These are phyloP conservation scores for Vachellia collinsii DNA, from an alignment of 306 rosid species.

Conservation along the genomic window DNA sequence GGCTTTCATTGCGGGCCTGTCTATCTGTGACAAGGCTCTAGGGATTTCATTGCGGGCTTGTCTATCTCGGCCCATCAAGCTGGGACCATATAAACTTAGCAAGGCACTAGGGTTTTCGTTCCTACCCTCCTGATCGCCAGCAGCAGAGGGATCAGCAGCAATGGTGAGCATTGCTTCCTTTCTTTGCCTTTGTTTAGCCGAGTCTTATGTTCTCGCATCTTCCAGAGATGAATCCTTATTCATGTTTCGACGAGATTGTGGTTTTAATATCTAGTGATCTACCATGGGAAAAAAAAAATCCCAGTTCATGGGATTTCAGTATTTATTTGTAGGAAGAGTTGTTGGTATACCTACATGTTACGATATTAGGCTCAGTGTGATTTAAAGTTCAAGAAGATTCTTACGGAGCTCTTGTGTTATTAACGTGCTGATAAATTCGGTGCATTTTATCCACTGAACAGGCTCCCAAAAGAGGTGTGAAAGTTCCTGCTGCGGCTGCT, in stretches of 20 bases:
- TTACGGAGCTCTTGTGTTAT: neutral
- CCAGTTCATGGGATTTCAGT: neutral
- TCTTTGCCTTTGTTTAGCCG: neutral
- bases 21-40: no score
- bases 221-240: neutral
- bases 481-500: constrained; percentile 41
- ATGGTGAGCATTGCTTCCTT: neutral
- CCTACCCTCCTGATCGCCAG: neutral
- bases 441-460: neutral
- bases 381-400: neutral
- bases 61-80: neutral
- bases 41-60: neutral
- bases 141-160: neutral
- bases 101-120: neutral
- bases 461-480: constrained; percentile 63
- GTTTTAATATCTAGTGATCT: neutral
- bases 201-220: neutral
- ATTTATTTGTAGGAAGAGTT: neutral
- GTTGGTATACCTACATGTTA: neutral
- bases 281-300: neutral
- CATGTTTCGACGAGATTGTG: neutral
- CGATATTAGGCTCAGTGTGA: neutral
- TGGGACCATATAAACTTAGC: neutral
- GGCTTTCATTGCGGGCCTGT: no score
- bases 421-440: neutral